Evolutionary conservation across 2,329 filamentous ascomycete genomes (phyloP).

Genomic region (Aplosporella prunicola): DNA sequence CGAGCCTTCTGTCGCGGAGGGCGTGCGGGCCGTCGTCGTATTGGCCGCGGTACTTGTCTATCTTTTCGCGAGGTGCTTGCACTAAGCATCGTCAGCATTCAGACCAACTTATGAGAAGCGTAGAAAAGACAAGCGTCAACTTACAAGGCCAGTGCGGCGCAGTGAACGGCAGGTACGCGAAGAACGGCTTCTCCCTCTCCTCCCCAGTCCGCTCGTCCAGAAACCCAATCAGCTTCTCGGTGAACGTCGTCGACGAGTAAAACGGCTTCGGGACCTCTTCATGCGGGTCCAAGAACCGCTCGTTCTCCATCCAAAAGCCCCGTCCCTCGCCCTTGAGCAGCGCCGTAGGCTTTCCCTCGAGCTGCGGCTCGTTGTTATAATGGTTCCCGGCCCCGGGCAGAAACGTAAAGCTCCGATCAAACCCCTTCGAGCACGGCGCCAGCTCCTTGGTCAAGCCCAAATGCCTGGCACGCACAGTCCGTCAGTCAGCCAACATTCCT

Average conservation of each 20-base stretch:
- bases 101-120: too few relatives aligned
- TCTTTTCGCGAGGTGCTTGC: conserved; percentile 5
- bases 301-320: conserved; percentile 8
- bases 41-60: conserved; percentile 1
- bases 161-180: conserved; percentile 6
- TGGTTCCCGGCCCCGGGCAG: conserved; percentile 8
- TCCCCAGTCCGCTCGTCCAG: conserved; percentile 1
- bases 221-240: conserved; percentile 2
- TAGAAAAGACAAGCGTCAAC: too few relatives aligned
- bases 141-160: conserved; percentile 9
- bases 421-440: conserved; percentile 3
- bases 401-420: conserved; percentile 8
- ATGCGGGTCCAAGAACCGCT: conserved; percentile 4
- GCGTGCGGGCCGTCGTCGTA: conserved; percentile 7
- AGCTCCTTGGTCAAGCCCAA: conserved; percentile 9
- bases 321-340: conserved; percentile 3
- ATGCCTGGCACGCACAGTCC: background rate
- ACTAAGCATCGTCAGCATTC: too few relatives aligned
- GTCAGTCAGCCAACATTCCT: background rate
- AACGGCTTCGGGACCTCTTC: conserved; percentile 4
- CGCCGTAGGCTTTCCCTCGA: background rate
- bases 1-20: conserved; percentile 1
- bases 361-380: conserved; percentile 10
- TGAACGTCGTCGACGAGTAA: conserved; percentile 6
- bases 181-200: conserved; percentile 9